phyloP scores from a whole-genome alignment of 2,329 filamentous ascomycete species.

The Aureobasidium musti region DNA sequence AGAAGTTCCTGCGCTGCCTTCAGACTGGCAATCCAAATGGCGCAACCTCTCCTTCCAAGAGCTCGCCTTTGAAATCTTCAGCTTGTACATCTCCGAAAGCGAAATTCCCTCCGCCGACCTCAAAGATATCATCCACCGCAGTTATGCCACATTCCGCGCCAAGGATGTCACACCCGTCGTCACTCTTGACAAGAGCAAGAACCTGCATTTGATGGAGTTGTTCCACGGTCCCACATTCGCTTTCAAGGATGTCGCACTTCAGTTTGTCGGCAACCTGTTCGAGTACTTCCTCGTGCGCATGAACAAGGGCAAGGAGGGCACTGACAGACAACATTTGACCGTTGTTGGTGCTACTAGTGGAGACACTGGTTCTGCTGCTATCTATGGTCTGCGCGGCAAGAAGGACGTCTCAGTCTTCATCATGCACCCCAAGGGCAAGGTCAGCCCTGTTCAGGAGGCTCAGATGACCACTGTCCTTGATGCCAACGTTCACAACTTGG shows the following conservation, averaged over 20 bases:
- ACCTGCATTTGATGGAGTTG: conserved; percentile 85
- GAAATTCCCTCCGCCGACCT: conserved; percentile 83
- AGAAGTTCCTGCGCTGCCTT: conserved; percentile 67
- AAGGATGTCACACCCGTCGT: conserved; percentile 76
- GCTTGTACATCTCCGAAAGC: conserved; percentile 77
- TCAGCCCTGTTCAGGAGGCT: conserved; percentile 88
- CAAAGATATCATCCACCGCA: conserved; percentile 77
- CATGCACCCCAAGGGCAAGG: conserved; percentile 84
- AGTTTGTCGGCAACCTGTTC: conserved; percentile 95
- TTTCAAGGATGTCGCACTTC: conserved; percentile 93
- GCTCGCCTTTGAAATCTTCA: conserved; percentile 80
- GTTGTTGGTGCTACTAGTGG: conserved; percentile 86
- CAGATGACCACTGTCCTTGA: conserved; percentile 97
- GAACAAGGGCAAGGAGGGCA: conserved; percentile 68
- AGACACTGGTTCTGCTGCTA: conserved; percentile 90
- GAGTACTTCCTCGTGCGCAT: conserved; percentile 79
- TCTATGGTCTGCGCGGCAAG: conserved; percentile 92
- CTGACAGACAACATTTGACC: conserved; percentile 75
- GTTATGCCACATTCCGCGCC: conserved; percentile 86
- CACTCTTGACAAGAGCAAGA: conserved; percentile 68
- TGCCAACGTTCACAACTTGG: conserved; percentile 87
- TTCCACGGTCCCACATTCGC: conserved; percentile 96
- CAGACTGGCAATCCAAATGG: conserved; percentile 70
- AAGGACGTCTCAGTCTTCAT: conserved; percentile 97
- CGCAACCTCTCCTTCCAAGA: conserved; percentile 76